A percentile compares a stretch with the other conserved stretches of the same genome.
phyloP scores from a whole-genome alignment of 805 yeast species.

The Cyberlindnera japonica region DNA sequence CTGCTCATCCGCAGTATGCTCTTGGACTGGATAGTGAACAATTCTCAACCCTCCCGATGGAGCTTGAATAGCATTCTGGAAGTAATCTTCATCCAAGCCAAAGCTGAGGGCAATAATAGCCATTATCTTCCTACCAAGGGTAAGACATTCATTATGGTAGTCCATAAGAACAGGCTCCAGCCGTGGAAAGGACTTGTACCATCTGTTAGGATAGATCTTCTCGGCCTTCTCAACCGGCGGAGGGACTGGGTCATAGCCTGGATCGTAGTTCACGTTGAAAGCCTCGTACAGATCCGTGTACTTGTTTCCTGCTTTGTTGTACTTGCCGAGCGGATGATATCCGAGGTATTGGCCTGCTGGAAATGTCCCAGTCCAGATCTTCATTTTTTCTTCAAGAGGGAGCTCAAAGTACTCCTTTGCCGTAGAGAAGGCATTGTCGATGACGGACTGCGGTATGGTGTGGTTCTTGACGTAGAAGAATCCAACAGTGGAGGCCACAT shows the following conservation, averaged over 20 bases:
- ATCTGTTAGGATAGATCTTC: slow-evolving; percentile 25
- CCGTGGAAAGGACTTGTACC: slow-evolving; percentile 28
- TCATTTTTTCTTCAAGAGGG: slow-evolving; percentile 27
- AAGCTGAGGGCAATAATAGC: slow-evolving; percentile 30
- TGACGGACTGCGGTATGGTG: slow-evolving; percentile 24
- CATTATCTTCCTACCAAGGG: slow-evolving; percentile 26
- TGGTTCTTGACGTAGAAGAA: slow-evolving; percentile 32
- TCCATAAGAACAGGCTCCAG: slow-evolving; percentile 23
- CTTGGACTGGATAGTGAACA: slow-evolving; percentile 34
- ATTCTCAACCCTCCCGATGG: slow-evolving; percentile 31
- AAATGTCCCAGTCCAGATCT: slow-evolving; percentile 25
- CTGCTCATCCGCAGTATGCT: slow-evolving; percentile 26
- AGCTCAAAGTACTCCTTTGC: slow-evolving; percentile 28
- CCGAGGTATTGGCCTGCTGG: slow-evolving; percentile 26
- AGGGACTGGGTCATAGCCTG: slow-evolving; percentile 16
- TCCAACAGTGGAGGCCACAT: slow-evolving; percentile 28
- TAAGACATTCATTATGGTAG: slow-evolving; percentile 24
- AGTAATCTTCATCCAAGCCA: slow-evolving; percentile 28
- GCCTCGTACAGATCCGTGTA: slow-evolving; percentile 33
- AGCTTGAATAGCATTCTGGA: slow-evolving; percentile 23
- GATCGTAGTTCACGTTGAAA: slow-evolving; percentile 31
- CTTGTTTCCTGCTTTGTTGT: slow-evolving; percentile 20
- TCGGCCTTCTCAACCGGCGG: slow-evolving; percentile 24
- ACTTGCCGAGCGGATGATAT: slow-evolving; percentile 23
- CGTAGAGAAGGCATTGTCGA: slow-evolving; percentile 22